Evolutionary conservation across 176 grass and related monocot species (phyloP), one percentile per base, ranked within the genome.

Genomic region (Puccinellia tenuiflora): DNA sequence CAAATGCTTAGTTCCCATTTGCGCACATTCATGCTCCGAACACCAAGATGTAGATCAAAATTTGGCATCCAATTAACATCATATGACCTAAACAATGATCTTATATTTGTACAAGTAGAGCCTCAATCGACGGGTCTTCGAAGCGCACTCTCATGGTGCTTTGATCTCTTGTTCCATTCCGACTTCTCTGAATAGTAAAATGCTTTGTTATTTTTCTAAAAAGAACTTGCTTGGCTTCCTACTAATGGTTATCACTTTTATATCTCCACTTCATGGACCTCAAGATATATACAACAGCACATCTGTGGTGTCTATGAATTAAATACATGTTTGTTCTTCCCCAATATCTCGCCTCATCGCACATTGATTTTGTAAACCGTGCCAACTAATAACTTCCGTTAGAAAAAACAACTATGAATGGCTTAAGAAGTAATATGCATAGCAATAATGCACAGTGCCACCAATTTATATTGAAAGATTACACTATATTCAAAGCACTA

Each of bases 301-400:
- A 3, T 45, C 11, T 0, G 0, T 1, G 11, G 11, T 3, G 11
- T 3, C 1, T 40, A 14, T 46, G 47, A 1, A 17, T 18, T 1
- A 17, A 50, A 50, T 3, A 0, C 50, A 1, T 53, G 50, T 53
- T 53, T 53, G 17, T 53, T 53, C 18, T 53, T 53, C 17, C 18
- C 50, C 50, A 53, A 53, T 53, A 53, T 53, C 50, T 53, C 50
- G 21, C 50, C 6, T 21, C 6, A 0, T 3, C 6, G 50, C 18
- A 8, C 8, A 53, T 8, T 21, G 50, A 5, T 53, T 8, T 53
- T 20, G 1, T 53, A 17, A 53, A 53, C 1, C 18, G 5, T 53
- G 50, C 18, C 50, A 53, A 53, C 6, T 53, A 53, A 7, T 6
- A 53, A 53, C 18, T 21, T 53, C 18, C 50, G 7, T 8, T 7